phyloP scores from a whole-genome alignment of 257 asterid genomes.

The Asclepias syriaca region DNA sequence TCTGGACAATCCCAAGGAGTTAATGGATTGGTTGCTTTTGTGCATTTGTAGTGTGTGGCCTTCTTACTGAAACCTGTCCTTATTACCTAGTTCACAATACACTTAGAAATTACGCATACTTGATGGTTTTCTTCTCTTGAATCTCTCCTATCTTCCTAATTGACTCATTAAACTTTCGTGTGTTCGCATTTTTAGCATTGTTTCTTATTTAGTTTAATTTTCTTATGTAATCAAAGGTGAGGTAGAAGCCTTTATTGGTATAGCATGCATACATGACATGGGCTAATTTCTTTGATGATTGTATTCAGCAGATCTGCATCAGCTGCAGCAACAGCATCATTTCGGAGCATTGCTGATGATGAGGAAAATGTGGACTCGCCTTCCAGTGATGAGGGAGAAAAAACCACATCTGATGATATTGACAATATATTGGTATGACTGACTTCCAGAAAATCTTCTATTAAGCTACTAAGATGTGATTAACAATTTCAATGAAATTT shows the following conservation, averaged over 20 bases:
- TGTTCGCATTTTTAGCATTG: no score
- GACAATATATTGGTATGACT: slow-evolving; percentile 63
- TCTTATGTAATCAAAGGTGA: not conserved
- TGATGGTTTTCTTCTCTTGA: not conserved
- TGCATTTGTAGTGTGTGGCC: not conserved
- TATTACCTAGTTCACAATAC: not conserved
- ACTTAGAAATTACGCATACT: not conserved
- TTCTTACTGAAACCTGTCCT: not conserved
- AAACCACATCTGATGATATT: slow-evolving; percentile 42
- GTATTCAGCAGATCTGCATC: slow-evolving; percentile 65
- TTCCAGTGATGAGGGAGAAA: slow-evolving; percentile 69
- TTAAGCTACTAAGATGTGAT: not conserved
- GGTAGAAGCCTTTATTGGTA: not conserved
- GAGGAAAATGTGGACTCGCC: slow-evolving; percentile 80
- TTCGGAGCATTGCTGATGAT: slow-evolving; percentile 61
- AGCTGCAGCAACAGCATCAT: slow-evolving; percentile 67
- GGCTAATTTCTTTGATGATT: slow-evolving; percentile 12
- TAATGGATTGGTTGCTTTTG: not conserved
- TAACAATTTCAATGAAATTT: not conserved
- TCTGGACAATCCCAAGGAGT: not conserved
- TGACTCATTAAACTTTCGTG: no score
- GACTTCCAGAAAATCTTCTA: slow-evolving; percentile 5
- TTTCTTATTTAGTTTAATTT: not conserved
- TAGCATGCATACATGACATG: not conserved
- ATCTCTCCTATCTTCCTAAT: not conserved